Evolutionary conservation across 2,329 filamentous ascomycete genomes (phyloP).

Genomic region (Fusarium sp.): DNA sequence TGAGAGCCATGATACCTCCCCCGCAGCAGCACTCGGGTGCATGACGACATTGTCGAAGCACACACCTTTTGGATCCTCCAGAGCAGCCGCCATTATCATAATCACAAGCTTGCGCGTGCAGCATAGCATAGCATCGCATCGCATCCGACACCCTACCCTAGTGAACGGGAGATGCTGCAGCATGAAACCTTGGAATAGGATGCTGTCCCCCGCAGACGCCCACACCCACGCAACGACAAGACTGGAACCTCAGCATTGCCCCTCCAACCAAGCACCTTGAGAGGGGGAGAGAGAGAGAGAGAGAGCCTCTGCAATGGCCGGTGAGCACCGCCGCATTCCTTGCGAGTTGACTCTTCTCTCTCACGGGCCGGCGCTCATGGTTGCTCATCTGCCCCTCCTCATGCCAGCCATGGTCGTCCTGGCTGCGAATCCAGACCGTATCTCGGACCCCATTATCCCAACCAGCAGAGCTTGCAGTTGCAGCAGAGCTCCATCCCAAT

Average conservation of each 20-base stretch:
- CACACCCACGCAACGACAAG: neutral
- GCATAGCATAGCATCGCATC: neutral
- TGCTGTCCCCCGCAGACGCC: neutral
- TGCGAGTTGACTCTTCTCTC: neutral
- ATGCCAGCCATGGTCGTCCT: conserved; percentile 7
- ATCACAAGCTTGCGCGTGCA: conserved; percentile 8
- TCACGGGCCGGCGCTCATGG: conserved; percentile 1
- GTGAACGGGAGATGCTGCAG: neutral
- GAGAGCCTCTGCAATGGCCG: conserved; percentile 6
- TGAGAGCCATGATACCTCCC: conserved; percentile 32
- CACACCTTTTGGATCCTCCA: conserved; percentile 19
- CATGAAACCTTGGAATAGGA: conserved; percentile 10
- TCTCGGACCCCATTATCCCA: conserved; percentile 25
- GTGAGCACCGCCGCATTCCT: conserved; percentile 19
- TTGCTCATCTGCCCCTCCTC: neutral
- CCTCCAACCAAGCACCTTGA: conserved; percentile 11
- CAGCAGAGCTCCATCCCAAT: neutral
- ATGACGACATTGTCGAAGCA: conserved; percentile 44
- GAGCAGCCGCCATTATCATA: neutral
- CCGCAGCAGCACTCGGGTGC: conserved; percentile 33
- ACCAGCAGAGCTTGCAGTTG: conserved; percentile 17
- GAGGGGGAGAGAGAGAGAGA: neutral
- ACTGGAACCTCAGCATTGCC: conserved; percentile 10
- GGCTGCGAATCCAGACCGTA: conserved; percentile 20
- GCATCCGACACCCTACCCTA: neutral